Evolutionary conservation across 2,329 filamentous ascomycete species (phyloP).

Genomic region (Chrysosphaeria jannelii): DNA sequence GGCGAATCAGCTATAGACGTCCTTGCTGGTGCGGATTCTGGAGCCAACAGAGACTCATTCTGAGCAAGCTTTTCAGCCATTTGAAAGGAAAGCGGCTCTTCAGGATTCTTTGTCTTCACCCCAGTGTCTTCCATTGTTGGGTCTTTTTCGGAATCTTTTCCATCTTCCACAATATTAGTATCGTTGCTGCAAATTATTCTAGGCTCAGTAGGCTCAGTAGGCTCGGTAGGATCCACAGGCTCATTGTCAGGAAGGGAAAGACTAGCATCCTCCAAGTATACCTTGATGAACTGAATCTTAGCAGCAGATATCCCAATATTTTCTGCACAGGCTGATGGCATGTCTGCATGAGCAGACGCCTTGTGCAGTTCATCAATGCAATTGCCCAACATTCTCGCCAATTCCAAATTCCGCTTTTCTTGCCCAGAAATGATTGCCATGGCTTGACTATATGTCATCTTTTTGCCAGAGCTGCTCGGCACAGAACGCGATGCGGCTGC

Average conservation of each 20-base stretch:
- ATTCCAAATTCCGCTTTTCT: constrained; percentile 29
- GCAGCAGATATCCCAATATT: constrained; percentile 26
- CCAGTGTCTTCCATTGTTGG: too few relatives aligned
- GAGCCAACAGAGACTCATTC: too few relatives aligned
- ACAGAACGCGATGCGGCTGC: constrained; percentile 7
- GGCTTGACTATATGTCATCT: constrained; percentile 1
- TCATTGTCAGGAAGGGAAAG: constrained; percentile 8
- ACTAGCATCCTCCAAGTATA: constrained; percentile 24
- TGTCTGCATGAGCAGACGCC: constrained; percentile 10
- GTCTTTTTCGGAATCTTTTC: too few relatives aligned
- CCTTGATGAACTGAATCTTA: constrained; percentile 33
- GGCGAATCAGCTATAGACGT: too few relatives aligned
- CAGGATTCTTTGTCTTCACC: too few relatives aligned
- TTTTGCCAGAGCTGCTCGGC: neutral
- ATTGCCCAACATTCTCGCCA: constrained; percentile 37
- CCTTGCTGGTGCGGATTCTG: too few relatives aligned
- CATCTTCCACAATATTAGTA: too few relatives aligned
- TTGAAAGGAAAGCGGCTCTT: too few relatives aligned
- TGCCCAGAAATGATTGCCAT: constrained; percentile 6
- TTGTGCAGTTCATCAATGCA: constrained; percentile 31
- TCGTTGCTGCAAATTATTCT: too few relatives aligned
- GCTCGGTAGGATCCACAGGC: neutral
- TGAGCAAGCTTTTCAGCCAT: too few relatives aligned
- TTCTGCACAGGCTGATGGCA: constrained; percentile 16
- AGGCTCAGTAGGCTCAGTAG: too few relatives aligned